These are phyloP conservation scores for Euphorbia tirucalli DNA, from an alignment of 345 rosid species.

Conservation along the genomic window DNA sequence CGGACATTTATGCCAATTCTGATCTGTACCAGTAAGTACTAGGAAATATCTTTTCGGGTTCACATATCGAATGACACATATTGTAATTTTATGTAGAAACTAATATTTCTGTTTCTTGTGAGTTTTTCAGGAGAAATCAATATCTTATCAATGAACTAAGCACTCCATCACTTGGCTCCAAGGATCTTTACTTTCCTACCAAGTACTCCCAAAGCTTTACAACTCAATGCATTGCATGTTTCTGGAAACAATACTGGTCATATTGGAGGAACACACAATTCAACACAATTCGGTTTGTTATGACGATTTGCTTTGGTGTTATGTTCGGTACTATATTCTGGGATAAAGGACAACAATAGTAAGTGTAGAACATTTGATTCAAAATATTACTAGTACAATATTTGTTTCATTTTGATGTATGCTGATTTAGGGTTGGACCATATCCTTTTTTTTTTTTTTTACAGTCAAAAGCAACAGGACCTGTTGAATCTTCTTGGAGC, in stretches of 20 bases:
- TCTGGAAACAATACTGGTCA: conserved; percentile 51
- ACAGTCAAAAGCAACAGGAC: conserved; percentile 29
- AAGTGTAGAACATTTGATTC: not conserved
- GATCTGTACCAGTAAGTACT: conserved; percentile 18
- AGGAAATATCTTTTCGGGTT: not conserved
- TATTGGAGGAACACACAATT: conserved; percentile 45
- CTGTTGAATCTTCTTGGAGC: conserved; percentile 41
- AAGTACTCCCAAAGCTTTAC: conserved; percentile 32
- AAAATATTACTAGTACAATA: not conserved
- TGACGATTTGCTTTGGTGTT: conserved; percentile 29
- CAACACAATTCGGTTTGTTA: conserved; percentile 36
- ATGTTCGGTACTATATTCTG: conserved; percentile 41
- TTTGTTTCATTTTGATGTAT: not conserved
- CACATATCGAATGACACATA: not conserved
- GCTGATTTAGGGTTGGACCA: not conserved
- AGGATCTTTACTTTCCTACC: conserved; percentile 42
- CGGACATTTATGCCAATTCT: conserved; percentile 21
- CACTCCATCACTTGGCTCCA: conserved; percentile 32
- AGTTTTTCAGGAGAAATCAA: conserved; percentile 33
- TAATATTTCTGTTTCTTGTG: not conserved
- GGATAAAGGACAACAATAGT: conserved; percentile 36
- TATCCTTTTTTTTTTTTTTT: not conserved
- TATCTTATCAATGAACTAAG: conserved; percentile 38
- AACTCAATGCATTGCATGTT: conserved; percentile 40
- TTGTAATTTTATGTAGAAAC: not conserved